A percentile compares a stretch with the other conserved stretches of the same genome.
These are phyloP conservation scores for Dinochytrium kinnereticum DNA, from an alignment of 371 early-diverging fungal species.

Conservation along the genomic window DNA sequence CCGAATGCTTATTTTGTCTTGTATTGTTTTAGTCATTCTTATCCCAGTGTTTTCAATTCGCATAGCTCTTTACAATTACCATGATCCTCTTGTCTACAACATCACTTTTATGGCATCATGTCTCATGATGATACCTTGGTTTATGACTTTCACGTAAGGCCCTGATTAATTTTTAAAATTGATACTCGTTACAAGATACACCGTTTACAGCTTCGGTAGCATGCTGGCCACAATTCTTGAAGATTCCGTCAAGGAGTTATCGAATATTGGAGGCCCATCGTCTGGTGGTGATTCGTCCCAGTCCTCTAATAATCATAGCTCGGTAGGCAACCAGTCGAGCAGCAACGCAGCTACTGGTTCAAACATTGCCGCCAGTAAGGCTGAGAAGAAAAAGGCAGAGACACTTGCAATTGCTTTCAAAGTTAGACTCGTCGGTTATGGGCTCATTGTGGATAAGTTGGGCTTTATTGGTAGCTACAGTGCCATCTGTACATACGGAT, in stretches of 20 bases:
- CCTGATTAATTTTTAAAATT: background rate
- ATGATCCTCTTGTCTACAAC: slow-evolving; percentile 3
- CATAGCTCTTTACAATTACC: background rate
- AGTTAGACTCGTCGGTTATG: background rate
- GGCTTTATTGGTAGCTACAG: slow-evolving; percentile 7
- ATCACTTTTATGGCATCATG: background rate
- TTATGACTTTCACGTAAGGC: background rate
- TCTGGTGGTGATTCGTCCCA: background rate
- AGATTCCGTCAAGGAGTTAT: background rate
- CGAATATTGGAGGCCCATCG: background rate
- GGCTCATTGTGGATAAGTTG: background rate
- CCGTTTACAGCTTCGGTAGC: slow-evolving; percentile 5
- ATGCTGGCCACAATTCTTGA: background rate
- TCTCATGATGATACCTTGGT: slow-evolving; percentile 8
- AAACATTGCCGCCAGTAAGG: background rate
- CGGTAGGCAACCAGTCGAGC: background rate
- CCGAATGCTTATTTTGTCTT: background rate
- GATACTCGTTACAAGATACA: background rate
- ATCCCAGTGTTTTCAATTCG: background rate
- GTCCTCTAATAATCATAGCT: background rate
- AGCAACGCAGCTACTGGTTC: background rate
- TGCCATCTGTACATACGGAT: background rate
- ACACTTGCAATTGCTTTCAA: background rate
- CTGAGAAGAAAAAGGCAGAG: background rate
- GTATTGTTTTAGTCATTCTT: background rate